Conservation (phyloP, 306 rosid genomes). For the Astragalus membranaceus region DNA sequence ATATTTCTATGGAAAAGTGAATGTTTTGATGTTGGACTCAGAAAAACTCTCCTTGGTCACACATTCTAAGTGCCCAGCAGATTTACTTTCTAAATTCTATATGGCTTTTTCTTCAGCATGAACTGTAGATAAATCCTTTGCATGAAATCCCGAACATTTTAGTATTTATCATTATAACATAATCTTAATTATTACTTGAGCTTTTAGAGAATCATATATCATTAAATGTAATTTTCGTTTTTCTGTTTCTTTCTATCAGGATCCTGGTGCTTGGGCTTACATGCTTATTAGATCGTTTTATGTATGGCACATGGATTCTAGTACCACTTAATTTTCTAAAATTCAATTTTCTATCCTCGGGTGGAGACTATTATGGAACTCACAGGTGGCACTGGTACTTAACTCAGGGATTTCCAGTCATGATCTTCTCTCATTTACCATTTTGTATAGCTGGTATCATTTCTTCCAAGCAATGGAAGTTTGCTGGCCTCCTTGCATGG, state of each 20-base stretch:
- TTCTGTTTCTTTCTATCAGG: slow-evolving; percentile 40
- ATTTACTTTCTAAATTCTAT: not conserved
- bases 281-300: slow-evolving; percentile 58
- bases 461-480: slow-evolving; percentile 73
- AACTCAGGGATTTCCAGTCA: slow-evolving; percentile 82
- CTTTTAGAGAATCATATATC: not conserved
- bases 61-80: not conserved
- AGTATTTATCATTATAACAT: not conserved
- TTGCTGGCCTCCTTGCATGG: slow-evolving; percentile 77
- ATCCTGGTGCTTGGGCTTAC: slow-evolving; percentile 64
- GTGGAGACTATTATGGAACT: slow-evolving; percentile 97
- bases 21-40: not conserved
- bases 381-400: slow-evolving; percentile 99
- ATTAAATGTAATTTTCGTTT: not conserved
- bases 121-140: not conserved
- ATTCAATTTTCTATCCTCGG: slow-evolving; percentile 90
- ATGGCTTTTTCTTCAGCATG: not conserved
- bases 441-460: slow-evolving; percentile 70
- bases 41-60: not conserved
- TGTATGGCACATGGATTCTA: slow-evolving; percentile 80
- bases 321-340: slow-evolving; percentile 87
- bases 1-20: not conserved
- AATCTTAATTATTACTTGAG: not conserved
- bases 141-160: not conserved
- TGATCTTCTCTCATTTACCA: slow-evolving; percentile 76